Base-by-base conservation (phyloP, 129 eudicot species). In the Logfia minima region DNA sequence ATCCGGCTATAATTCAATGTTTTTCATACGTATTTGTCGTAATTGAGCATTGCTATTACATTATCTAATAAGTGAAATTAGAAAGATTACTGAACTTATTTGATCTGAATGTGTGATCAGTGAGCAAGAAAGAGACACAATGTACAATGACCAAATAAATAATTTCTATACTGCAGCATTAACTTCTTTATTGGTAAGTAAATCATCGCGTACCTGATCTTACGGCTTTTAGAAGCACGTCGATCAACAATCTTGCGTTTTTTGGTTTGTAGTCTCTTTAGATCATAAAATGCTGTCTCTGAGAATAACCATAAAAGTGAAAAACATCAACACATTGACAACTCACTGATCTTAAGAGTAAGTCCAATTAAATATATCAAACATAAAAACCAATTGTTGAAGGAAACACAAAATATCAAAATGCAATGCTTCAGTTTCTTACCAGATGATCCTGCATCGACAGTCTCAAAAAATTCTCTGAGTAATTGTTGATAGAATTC, bases 181-280 rank as follows among this genome's bases (percentile, higher is more conserved):
- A 48, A 3, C 6, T 70, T 71, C 62, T n/a, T 0, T 1, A 71
- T 43, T 52, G 62, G 56, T 13, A 71, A 70, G 11, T 14, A 45
- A 17, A 24, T 17, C 41, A 56, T 58, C 26, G 14, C 63, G 52
- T 66, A 86, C 97, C 98, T 79, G 76, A 94, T 91, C 85, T 94
- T 91, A 24, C 98, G 93, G 75, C 93, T 91, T 87, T 94, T 94
- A 34, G 98, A 94, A 53, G 98, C 97, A 77, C 98, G 92, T 5
- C 96, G 85, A 65, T 91, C 97, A 1, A 91, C 98, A 76, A 91
- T 81, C 70, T 94, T 94, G 11, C 94, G 86, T 56, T 91, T 94
- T 83, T 91, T 94, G 4, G 93, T 86, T 74, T 94, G 98, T 16
- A 87, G 43, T 69, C 93, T 89, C 79, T 91, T 94, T 21, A 91